Base-by-base conservation (phyloP, 306 rosid species). In the Erythrophleum fordii region DNA sequence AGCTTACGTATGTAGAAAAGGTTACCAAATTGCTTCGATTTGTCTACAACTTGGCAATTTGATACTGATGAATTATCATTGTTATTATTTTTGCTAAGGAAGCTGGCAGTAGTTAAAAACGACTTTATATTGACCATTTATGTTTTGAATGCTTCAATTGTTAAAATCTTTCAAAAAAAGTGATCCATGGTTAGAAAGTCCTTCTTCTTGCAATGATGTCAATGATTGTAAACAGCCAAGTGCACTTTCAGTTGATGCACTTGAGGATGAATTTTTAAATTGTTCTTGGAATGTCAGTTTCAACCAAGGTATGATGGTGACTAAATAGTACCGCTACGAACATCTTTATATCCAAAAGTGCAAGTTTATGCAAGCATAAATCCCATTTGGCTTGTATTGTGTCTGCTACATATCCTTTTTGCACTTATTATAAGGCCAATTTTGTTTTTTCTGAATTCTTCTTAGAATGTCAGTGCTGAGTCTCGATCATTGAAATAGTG, bases 141-240 rank as follows among this genome's bases (percentile, higher is more conserved):
- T 77, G 52, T 14, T 82, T 85, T 77, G 76, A 81, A 81, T 83
- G 72, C 61, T 88, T 77, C 93, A 94, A 97, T 85, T 94, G 49
- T 85, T 92, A 72, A 66, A 82, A 37, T 39, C 76, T 83, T 94
- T 91, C 76, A 88, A 44, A 87, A 79, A 69, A 69, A 77, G 91
- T 76, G 87, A 88, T 16, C 97, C 97, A 49, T 94, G 98, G 97
- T 79, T 76, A 0, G 92, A 84, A 80, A 79, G 71, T 39, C 73
- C 75, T 48, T 41, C n/a, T n/a, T n/a, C 79, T 11, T 69, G 31
- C 62, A 69, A 69, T 59, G 69, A 67, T 66, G 75, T 64, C 58
- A 22, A 12, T 78, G 62, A 5, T 80, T 74, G 45, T 45, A 80
- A 51, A 80, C 69, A 18, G 53, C 93, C 93, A 2, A 49, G 28